Base-by-base conservation (phyloP, 495 filamentous ascomycete genomes). In the Penicillium arizonense region DNA sequence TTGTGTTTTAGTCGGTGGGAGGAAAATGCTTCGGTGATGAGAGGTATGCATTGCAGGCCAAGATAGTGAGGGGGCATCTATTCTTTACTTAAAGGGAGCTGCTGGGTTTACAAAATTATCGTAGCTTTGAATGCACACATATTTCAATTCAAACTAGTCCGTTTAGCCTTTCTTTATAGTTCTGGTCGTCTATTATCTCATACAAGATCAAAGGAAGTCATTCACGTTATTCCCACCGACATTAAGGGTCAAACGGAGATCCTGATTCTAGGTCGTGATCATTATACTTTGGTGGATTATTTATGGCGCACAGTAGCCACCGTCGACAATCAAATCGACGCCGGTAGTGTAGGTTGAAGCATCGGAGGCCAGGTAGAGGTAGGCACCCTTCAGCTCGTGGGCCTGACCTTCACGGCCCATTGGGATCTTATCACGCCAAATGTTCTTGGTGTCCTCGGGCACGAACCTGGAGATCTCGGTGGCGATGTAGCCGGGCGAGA, bases 401-500 rank as follows among this genome's bases (percentile, higher is more conserved):
- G 83, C 75, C n/a, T 55, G 57, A 28, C 67, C 72, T 53, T 72
- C 70, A 35, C 72, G 69, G 20, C 88, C 88, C 87, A 96, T 87
- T 9, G 90, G 91, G 33, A 87, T 93, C 77, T 89, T 92, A 50
- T 85, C 82, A 55, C 79, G 82, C 85, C 89, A 91, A 42, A 88
- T 78, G 3, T 80, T 77, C 76, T 91, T 92, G 1, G 80, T 85
- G 55, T 88, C 85, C 33, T 80, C 59, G 0, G 85, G 75, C 7
- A 88, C 81, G 59, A 92, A 96, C 56, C 76, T 73, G 33, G 87
- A 88, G 58, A 96, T 87, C 60, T 90, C 90, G 1, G 90, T 96
- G 21, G 80, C 82, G 54, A 96, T 94, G 66, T 94, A 96, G 4
- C 91, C 91, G 1, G 91, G 92, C 3, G 87, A 91, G 30, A 96